phyloP scores from a whole-genome alignment of 257 asterid genomes.

The Ligustrum vulgare region DNA sequence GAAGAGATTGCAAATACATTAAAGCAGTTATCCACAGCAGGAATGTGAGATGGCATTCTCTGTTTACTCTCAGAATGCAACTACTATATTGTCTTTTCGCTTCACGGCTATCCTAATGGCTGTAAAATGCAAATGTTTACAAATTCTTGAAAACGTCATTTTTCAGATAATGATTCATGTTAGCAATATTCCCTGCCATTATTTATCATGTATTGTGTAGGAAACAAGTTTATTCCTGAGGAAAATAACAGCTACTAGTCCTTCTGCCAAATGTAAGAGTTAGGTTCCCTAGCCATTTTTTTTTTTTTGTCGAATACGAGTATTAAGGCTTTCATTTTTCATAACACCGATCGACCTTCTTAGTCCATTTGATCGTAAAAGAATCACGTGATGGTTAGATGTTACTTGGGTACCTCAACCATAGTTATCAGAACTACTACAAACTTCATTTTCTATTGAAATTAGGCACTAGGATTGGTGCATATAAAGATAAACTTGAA shows the following conservation, averaged over 20 bases:
- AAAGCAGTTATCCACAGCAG: constrained; percentile 52
- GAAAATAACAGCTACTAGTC: no score
- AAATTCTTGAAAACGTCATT: no score
- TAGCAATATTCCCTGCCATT: no score
- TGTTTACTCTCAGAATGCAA: background rate
- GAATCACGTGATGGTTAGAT: no score
- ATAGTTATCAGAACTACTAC: background rate
- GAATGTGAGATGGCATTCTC: constrained; percentile 34
- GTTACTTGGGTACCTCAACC: background rate
- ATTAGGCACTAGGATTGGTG: background rate
- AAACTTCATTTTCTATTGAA: background rate
- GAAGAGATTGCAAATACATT: constrained; percentile 55
- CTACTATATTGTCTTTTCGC: background rate
- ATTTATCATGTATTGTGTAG: no score
- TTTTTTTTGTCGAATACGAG: background rate
- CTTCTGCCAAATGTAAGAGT: no score
- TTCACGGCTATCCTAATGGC: background rate
- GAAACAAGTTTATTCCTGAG: no score
- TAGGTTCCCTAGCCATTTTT: no score
- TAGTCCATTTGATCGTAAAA: background rate
- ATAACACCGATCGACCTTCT: background rate
- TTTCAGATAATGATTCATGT: no score
- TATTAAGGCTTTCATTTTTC: background rate
- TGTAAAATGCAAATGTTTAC: no score
- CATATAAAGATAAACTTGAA: background rate